Conservation (phyloP, 75 land plant genomes). For the Larix kaempferi region DNA sequence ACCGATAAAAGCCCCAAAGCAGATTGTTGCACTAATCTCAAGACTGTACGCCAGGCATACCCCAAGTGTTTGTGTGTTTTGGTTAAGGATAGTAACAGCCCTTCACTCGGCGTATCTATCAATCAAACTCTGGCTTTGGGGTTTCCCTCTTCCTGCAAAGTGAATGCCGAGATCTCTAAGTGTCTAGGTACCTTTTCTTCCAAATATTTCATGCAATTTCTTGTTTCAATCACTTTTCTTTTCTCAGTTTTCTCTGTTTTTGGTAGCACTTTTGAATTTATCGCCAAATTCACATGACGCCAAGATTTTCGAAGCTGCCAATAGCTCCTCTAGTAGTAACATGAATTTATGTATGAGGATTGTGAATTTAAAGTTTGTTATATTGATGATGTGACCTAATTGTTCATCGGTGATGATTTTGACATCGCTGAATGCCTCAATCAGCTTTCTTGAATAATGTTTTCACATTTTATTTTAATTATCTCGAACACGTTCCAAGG, state of each 20-base stretch:
- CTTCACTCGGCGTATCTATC: conserved; percentile 31
- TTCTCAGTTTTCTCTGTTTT: background rate
- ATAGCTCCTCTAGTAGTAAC: no score
- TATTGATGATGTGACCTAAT: no score
- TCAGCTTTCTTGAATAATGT: no score
- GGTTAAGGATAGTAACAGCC: conserved; percentile 29
- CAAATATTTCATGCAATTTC: background rate
- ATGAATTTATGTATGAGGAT: no score
- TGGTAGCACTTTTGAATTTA: conserved; percentile 25
- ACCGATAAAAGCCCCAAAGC: conserved; percentile 21
- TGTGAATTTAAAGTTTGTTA: no score
- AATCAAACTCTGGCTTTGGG: conserved; percentile 26
- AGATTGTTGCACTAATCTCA: conserved; percentile 36
- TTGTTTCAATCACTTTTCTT: background rate
- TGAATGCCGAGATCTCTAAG: conserved; percentile 14
- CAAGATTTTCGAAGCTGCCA: conserved; percentile 15
- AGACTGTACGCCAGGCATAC: conserved; percentile 4
- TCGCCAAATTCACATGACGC: conserved; percentile 31
- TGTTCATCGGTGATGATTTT: no score
- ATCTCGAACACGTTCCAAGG: no score
- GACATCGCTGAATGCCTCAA: no score
- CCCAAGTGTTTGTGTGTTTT: conserved; percentile 49
- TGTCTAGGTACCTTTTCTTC: conserved; percentile 26
- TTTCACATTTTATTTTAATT: no score
- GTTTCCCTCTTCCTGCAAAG: conserved; percentile 30